phyloP scores from a whole-genome alignment of 306 rosid species.

The Psophocarpus tetragonolobus region DNA sequence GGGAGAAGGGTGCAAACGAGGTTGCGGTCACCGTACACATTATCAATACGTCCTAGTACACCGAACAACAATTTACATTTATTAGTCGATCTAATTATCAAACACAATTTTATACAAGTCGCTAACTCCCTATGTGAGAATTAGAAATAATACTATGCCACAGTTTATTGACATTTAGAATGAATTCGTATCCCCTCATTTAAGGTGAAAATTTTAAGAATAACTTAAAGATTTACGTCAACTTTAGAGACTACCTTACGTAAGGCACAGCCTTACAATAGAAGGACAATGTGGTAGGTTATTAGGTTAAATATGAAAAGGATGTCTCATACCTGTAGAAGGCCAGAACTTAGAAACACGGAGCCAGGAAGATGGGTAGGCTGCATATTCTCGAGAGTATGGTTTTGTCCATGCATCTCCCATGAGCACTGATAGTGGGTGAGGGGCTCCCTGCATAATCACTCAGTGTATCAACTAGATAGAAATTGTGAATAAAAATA shows the following conservation, averaged over 20 bases:
- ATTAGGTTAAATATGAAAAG: neutral
- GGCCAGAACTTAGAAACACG: slow-evolving; percentile 93
- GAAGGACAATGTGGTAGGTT: neutral
- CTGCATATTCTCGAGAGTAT: slow-evolving; percentile 90
- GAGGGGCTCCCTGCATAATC: slow-evolving; percentile 84
- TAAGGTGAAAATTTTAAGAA: neutral
- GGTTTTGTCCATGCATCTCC: slow-evolving; percentile 95
- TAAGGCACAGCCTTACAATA: neutral
- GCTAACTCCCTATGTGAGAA: neutral
- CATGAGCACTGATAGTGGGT: slow-evolving; percentile 95
- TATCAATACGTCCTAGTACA: slow-evolving; percentile 50
- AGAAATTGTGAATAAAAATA: neutral
- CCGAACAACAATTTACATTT: neutral
- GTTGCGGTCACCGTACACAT: slow-evolving; percentile 98
- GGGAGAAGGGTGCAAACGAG: slow-evolving; percentile 90
- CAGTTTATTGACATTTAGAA: neutral
- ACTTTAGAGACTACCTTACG: neutral
- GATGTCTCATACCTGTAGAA: slow-evolving; percentile 57
- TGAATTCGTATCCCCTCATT: neutral
- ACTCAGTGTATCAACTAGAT: neutral
- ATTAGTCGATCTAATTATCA: slow-evolving; percentile 13
- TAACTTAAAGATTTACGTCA: neutral
- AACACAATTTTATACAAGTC: neutral
- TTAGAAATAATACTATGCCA: neutral
- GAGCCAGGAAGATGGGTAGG: slow-evolving; percentile 94